These are phyloP conservation scores for Lactarius psammicola DNA, from an alignment of 768 basidiomycete genomes.

Conservation along the genomic window DNA sequence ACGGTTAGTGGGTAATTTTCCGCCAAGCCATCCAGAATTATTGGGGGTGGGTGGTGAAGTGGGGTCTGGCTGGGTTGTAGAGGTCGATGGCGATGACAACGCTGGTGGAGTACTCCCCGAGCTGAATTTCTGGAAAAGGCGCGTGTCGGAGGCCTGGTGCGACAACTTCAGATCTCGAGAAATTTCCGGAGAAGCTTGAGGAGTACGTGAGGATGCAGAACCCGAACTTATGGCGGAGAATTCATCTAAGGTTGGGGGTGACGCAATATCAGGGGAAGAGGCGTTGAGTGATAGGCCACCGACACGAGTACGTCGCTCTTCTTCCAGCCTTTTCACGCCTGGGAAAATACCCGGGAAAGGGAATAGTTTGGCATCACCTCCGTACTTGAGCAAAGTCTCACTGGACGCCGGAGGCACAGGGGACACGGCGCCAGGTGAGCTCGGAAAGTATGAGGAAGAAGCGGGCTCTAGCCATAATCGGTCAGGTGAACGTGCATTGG, in stretches of 20 bases:
- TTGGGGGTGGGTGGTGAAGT: conserved; percentile 37
- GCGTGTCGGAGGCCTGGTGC: conserved; percentile 69
- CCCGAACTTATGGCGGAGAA: conserved; percentile 42
- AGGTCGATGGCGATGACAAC: conserved; percentile 44
- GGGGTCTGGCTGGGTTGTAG: conserved; percentile 50
- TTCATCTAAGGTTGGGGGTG: conserved; percentile 47
- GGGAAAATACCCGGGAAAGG: conserved; percentile 94
- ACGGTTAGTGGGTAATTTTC: conserved; percentile 67
- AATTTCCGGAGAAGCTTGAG: conserved; percentile 47
- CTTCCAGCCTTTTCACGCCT: conserved; percentile 75
- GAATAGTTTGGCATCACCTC: conserved; percentile 68
- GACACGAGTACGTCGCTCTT: conserved; percentile 57
- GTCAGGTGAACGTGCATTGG: neutral
- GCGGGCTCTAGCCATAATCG: conserved; percentile 16
- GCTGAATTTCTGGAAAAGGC: conserved; percentile 55
- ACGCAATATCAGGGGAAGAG: conserved; percentile 49
- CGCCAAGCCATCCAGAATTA: conserved; percentile 38
- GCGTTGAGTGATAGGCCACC: conserved; percentile 50
- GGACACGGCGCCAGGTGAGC: conserved; percentile 58
- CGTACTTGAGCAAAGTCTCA: conserved; percentile 70
- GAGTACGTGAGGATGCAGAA: conserved; percentile 50
- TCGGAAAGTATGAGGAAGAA: conserved; percentile 42
- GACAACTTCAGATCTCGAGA: conserved; percentile 60
- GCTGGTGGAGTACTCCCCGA: conserved; percentile 39
- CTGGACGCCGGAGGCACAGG: conserved; percentile 76